Conservation (phyloP, 2,329 filamentous ascomycete species). For the Colletotrichum kahawae region DNA sequence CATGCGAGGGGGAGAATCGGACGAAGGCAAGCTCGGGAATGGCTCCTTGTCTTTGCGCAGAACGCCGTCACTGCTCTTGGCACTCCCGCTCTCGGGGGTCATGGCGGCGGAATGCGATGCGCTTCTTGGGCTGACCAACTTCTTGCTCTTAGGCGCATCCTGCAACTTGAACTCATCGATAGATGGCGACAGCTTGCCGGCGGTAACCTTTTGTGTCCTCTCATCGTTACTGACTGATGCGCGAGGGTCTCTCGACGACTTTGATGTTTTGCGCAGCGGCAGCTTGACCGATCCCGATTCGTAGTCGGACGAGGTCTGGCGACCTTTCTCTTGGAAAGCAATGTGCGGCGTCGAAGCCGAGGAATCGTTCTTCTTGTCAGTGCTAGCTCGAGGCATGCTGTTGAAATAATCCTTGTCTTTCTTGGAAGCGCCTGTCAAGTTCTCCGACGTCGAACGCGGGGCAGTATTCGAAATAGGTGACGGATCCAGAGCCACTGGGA, state of each 20-base stretch:
- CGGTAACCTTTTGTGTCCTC: constrained; percentile 34
- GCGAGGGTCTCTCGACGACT: constrained; percentile 37
- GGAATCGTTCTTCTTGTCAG: constrained; percentile 54
- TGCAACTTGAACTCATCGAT: constrained; percentile 77
- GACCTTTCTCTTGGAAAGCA: constrained; percentile 84
- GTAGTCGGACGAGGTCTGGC: constrained; percentile 66
- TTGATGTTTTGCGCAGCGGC: constrained; percentile 53
- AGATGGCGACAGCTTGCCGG: constrained; percentile 43
- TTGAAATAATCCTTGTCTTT: constrained; percentile 66
- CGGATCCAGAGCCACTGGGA: constrained; percentile 77
- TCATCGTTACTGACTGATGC: constrained; percentile 32
- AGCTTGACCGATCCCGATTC: constrained; percentile 51
- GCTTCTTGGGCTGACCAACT: constrained; percentile 45
- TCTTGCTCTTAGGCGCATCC: constrained; percentile 75
- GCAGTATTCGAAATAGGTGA: constrained; percentile 63
- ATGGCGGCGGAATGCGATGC: constrained; percentile 48
- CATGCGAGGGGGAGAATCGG: constrained; percentile 38
- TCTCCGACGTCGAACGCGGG: constrained; percentile 58
- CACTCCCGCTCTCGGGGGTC: constrained; percentile 40
- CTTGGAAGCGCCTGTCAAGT: constrained; percentile 47
- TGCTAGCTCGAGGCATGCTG: constrained; percentile 43
- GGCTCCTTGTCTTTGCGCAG: constrained; percentile 42
- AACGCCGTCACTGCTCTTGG: constrained; percentile 39
- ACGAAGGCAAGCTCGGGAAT: constrained; percentile 12
- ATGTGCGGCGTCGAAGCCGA: constrained; percentile 80